These are phyloP conservation scores for Cytospora leucostoma DNA, from an alignment of 2,329 filamentous ascomycete species.

Conservation along the genomic window DNA sequence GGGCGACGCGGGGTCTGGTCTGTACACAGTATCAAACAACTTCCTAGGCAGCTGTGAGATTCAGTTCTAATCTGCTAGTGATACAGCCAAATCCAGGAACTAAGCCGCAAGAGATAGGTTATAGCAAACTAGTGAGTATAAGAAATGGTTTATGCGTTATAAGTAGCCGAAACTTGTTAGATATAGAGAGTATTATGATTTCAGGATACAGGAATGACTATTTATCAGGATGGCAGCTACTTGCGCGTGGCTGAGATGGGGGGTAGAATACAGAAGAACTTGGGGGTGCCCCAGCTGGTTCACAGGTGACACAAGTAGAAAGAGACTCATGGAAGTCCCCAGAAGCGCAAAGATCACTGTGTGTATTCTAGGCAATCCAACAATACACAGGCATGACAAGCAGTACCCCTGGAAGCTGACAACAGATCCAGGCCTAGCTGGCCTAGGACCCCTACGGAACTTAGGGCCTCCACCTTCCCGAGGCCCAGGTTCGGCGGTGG, in stretches of 20 bases:
- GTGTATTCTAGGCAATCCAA: background rate
- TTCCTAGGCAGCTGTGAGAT: background rate
- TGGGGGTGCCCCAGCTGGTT: constrained; percentile 1
- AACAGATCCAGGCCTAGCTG: background rate
- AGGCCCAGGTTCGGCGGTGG: background rate
- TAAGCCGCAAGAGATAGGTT: too few species aligned
- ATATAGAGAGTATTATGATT: background rate
- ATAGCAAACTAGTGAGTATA: too few species aligned
- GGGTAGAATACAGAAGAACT: too few species aligned
- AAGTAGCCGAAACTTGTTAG: background rate
- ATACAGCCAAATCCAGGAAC: too few species aligned
- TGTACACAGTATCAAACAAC: background rate
- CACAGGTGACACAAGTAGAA: constrained; percentile 10
- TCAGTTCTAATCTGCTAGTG: background rate
- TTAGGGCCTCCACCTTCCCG: background rate
- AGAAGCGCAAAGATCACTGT: constrained; percentile 17
- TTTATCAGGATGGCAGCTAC: constrained; percentile 1
- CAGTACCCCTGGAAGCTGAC: background rate
- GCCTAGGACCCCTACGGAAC: background rate
- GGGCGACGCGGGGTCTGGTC: constrained; percentile 23
- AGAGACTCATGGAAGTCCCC: constrained; percentile 16
- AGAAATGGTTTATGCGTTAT: background rate
- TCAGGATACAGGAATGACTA: background rate
- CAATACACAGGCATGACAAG: too few species aligned
- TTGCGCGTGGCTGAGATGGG: constrained; percentile 2